Percentiles rank a stretch among this genome's conserved stretches.
Conservation (phyloP, 2,329 filamentous ascomycete species). For the Hymenoscyphus fructigenus region DNA sequence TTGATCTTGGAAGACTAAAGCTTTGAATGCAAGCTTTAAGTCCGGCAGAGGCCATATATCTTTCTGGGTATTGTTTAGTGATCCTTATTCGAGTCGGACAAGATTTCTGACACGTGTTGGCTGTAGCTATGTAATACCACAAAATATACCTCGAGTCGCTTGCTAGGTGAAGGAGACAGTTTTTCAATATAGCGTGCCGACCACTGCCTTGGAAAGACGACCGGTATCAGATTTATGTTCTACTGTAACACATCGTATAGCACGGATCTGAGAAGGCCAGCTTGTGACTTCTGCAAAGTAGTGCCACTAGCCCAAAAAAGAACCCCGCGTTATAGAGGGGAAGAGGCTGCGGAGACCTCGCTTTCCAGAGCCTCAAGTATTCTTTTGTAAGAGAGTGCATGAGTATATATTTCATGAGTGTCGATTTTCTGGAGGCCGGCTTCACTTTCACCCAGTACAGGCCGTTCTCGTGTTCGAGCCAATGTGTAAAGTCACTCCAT, state of each 20-base stretch:
- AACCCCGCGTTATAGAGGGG: constrained; percentile 38
- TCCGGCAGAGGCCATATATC: constrained; percentile 1
- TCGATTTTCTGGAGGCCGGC: constrained; percentile 22
- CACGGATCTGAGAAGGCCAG: constrained; percentile 14
- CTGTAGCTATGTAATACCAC: too few relatives aligned
- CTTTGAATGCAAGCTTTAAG: constrained; percentile 11
- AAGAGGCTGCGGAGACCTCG: constrained; percentile 8
- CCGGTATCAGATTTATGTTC: constrained; percentile 9
- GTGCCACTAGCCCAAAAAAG: constrained; percentile 47
- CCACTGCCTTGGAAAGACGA: neutral
- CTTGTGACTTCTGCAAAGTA: constrained; percentile 14
- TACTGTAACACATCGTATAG: constrained; percentile 11
- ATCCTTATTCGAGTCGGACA: neutral
- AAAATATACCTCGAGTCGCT: neutral
- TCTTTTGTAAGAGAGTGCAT: neutral
- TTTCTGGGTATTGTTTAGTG: neutral
- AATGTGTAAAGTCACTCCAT: constrained; percentile 14
- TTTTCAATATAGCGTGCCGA: neutral
- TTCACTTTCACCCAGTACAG: constrained; percentile 27
- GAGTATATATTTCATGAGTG: constrained; percentile 24
- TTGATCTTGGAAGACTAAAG: neutral
- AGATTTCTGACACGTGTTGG: neutral
- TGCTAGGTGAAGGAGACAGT: neutral
- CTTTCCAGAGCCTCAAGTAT: constrained; percentile 30
- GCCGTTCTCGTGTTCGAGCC: constrained; percentile 14